Evolutionary conservation across 495 filamentous ascomycete genomes (phyloP), one percentile per base, ranked within the genome.

Genomic region (Parmelia sp.): DNA sequence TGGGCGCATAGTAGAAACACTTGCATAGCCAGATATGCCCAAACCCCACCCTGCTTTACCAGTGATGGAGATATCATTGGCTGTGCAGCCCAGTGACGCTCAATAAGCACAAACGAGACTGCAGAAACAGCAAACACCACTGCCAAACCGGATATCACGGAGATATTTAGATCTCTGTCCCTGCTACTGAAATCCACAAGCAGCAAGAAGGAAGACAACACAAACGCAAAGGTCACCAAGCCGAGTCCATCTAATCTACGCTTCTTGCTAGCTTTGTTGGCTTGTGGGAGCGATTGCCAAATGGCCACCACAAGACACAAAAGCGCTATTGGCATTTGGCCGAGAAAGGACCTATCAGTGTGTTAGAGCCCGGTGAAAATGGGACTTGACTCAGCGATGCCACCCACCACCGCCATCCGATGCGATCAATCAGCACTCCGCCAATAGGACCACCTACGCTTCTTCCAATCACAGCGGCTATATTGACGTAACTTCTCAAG

Each of bases 401-500:
- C 21, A 47, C 61, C 49, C 59, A 73, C 74, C 71, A 74, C 70
- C 72, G 63, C 74, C 74, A 76, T 23, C 74, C 74, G 42, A 76
- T 63, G 4, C 65, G 65, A 23, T 72, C 71, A 0, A 62, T 35
- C 12, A 76, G 58, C 17, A 73, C 40, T 4, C 73, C 74, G 0
- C 73, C 74, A 29, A 74, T 55, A 0, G 74, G 71, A 39, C 67
- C 71, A 4, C 73, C 74, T 14, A 67, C 19, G 23, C 71, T 70
- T 44, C 71, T 65, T 21, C 71, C 74, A 12, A 62, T 39, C 19
- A 74, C 60, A n/a, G 65, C 67, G 14, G 71, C 64, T 0, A 70
- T 42, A 31, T 74, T 72, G 31, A 70, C 66, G 42, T 74, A 74
- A 51, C 73, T 71, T 49, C 71, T 63, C n/a, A 68, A 65, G 5